A percentile compares a stretch with the other conserved stretches of the same genome.
These are phyloP conservation scores for Didymella glomerata DNA, from an alignment of 2,329 filamentous ascomycete species.

Conservation along the genomic window DNA sequence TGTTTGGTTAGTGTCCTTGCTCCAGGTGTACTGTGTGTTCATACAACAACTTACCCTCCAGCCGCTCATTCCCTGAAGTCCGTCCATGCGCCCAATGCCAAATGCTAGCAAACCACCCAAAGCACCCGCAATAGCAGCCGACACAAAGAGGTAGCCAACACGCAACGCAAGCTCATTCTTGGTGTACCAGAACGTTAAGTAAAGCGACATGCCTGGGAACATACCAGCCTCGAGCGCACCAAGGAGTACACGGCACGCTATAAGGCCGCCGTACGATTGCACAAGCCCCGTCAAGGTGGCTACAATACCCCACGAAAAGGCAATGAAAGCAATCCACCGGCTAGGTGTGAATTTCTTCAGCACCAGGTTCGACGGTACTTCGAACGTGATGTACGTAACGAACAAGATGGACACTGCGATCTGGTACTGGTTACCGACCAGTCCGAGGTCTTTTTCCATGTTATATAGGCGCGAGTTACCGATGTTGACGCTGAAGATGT, in stretches of 20 bases:
- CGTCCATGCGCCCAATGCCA: background rate
- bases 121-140: conserved; percentile 74
- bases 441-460: background rate
- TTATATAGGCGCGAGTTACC: background rate
- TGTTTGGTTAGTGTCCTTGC: background rate
- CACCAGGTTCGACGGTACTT: background rate
- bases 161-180: conserved; percentile 75
- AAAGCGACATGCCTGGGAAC: conserved; percentile 73
- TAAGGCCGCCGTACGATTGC: background rate
- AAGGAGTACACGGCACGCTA: background rate
- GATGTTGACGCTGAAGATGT: background rate
- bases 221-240: conserved; percentile 53
- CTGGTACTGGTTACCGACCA: background rate
- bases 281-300: background rate
- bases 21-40: background rate
- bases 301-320: background rate
- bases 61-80: background rate
- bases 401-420: background rate
- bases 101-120: conserved; percentile 61
- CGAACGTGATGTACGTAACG: background rate
- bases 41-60: background rate
- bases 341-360: background rate
- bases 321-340: background rate
- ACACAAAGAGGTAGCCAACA: conserved; percentile 76
- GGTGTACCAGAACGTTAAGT: conserved; percentile 79